Evolutionary conservation across 1,139 yeast species (phyloP).

Genomic region (Geotrichum restrictum): DNA sequence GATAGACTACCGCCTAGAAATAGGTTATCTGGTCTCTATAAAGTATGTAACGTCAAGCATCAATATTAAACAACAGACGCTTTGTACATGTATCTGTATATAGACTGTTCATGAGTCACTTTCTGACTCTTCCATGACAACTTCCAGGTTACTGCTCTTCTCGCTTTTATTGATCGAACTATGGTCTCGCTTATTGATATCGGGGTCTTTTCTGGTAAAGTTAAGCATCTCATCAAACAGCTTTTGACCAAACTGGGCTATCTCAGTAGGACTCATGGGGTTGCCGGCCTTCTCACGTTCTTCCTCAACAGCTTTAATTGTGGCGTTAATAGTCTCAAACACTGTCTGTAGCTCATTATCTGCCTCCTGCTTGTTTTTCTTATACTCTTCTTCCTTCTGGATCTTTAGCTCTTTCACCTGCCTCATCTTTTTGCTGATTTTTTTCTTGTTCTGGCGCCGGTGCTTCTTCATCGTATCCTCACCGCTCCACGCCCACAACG

Average conservation of each 20-base stretch:
- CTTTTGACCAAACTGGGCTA: conserved; percentile 2
- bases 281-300: conserved; percentile 12
- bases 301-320: conserved; percentile 7
- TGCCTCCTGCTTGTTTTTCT: neutral
- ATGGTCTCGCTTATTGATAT: too few relatives aligned
- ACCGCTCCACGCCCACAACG: conserved; percentile 81
- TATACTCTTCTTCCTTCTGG: conserved; percentile 5
- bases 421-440: conserved; percentile 15
- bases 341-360: conserved; percentile 1
- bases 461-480: conserved; percentile 32
- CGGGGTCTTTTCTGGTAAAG: too few relatives aligned
- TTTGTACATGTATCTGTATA: too few relatives aligned
- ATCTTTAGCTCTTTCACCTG: conserved; percentile 1
- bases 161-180: too few relatives aligned
- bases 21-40: too few relatives aligned
- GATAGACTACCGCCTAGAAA: too few relatives aligned
- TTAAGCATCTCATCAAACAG: conserved; percentile 3
- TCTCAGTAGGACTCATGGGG: conserved; percentile 11
- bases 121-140: too few relatives aligned
- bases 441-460: conserved; percentile 29
- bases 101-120: too few relatives aligned
- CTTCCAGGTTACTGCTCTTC: too few relatives aligned
- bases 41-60: too few relatives aligned
- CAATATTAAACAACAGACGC: too few relatives aligned
- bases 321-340: conserved; percentile 12